Evolutionary conservation across 805 yeast species (phyloP).

Genomic region (Pichia rugopelliculosa): DNA sequence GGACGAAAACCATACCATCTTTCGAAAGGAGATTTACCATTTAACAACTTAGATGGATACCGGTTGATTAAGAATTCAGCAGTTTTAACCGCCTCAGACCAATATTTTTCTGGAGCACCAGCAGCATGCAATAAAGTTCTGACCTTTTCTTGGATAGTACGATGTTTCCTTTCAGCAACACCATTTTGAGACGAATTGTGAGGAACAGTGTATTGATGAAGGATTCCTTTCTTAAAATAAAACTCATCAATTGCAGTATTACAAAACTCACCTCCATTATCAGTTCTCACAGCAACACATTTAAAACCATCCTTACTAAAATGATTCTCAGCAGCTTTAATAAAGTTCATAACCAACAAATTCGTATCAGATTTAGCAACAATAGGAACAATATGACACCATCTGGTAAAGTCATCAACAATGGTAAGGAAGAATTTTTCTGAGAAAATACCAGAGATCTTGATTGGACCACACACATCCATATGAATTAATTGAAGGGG

Average conservation of each 20-base stretch:
- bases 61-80: constrained; percentile 3
- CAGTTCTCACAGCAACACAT: neutral
- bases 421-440: constrained; percentile 8
- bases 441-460: neutral
- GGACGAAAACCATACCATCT: constrained; percentile 4
- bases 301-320: neutral
- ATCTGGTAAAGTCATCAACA: constrained; percentile 8
- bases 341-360: neutral
- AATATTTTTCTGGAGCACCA: neutral
- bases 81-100: constrained; percentile 6
- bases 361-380: neutral
- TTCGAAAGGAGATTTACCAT: neutral
- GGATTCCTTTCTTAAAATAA: neutral
- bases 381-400: neutral
- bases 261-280: constrained; percentile 1
- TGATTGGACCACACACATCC: constrained; percentile 1
- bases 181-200: constrained; percentile 10
- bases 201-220: constrained; percentile 7
- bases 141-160: constrained; percentile 3
- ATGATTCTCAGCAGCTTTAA: neutral
- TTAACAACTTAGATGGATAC: neutral
- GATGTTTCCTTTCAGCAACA: constrained; percentile 9
- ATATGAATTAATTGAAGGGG: constrained; percentile 2
- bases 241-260: neutral
- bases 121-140: neutral